A percentile compares a stretch with the other conserved stretches of the same genome.
These are phyloP conservation scores for Pedinophyceae sp. DNA, from an alignment of 139 green algal species.

Conservation along the genomic window DNA sequence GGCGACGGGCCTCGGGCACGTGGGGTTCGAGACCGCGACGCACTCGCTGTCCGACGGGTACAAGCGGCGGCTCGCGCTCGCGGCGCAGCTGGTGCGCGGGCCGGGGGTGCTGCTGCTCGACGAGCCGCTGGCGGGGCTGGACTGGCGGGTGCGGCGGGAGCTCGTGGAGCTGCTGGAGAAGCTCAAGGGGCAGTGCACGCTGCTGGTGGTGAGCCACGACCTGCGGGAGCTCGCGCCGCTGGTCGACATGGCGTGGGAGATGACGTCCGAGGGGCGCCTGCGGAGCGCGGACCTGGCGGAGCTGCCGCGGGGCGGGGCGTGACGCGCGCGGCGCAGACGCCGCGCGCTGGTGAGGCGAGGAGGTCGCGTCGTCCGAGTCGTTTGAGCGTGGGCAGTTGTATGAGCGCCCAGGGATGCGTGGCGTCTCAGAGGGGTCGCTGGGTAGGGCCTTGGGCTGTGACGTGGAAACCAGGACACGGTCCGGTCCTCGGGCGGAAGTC, in stretches of 20 bases:
- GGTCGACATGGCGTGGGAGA: slow-evolving; percentile 50
- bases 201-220: slow-evolving; percentile 81
- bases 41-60: slow-evolving; percentile 62
- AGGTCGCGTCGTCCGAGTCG: too few species aligned
- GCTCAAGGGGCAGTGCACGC: slow-evolving; percentile 57
- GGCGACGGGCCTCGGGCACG: slow-evolving; percentile 40
- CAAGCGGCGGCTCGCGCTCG: slow-evolving; percentile 74
- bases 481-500: too few species aligned
- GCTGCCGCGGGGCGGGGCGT: too few species aligned
- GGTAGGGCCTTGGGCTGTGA: too few species aligned
- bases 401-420: too few species aligned
- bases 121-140: slow-evolving; percentile 75
- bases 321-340: too few species aligned
- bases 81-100: slow-evolving; percentile 59
- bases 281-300: slow-evolving; percentile 19
- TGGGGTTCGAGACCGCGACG: slow-evolving; percentile 44
- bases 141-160: slow-evolving; percentile 45
- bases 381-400: too few species aligned
- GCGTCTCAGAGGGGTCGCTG: too few species aligned
- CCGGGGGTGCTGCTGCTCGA: slow-evolving; percentile 77
- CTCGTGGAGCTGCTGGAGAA: slow-evolving; percentile 20
- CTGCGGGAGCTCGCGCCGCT: slow-evolving; percentile 55
- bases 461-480: too few species aligned
- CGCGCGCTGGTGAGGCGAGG: too few species aligned
- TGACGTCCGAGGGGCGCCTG: too few species aligned